Percentiles rank a stretch among this genome's conserved stretches.
Conservation (phyloP, 805 yeast genomes). For the Kuraishia piskuri region DNA sequence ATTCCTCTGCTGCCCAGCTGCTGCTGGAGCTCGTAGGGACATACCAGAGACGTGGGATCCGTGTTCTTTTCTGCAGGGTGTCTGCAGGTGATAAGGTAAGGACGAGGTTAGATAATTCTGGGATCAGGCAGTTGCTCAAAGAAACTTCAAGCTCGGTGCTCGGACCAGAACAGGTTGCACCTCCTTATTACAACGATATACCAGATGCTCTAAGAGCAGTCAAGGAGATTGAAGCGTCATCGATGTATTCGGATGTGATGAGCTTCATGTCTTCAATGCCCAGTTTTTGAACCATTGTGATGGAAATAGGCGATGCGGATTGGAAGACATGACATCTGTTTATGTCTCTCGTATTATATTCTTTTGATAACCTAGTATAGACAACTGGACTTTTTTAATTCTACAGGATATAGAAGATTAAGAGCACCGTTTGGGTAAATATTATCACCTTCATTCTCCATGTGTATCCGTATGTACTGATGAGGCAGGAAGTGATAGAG, state of each 20-base stretch:
- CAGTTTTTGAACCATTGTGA: neutral
- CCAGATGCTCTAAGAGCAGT: slow-evolving; percentile 47
- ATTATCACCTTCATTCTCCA: too few species aligned
- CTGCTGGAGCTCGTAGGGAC: slow-evolving; percentile 49
- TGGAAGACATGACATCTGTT: neutral
- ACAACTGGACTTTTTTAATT: neutral
- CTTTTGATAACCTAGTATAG: neutral
- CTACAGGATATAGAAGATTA: neutral
- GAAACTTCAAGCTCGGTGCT: slow-evolving; percentile 14
- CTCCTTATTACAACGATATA: slow-evolving; percentile 41
- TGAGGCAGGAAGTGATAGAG: too few species aligned
- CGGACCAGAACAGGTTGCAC: slow-evolving; percentile 22
- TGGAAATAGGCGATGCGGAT: neutral
- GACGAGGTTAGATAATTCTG: slow-evolving; percentile 43
- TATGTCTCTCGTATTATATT: neutral
- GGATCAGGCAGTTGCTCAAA: slow-evolving; percentile 34
- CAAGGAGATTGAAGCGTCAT: slow-evolving; percentile 23
- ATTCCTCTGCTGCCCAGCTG: slow-evolving; percentile 73
- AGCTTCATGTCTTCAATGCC: slow-evolving; percentile 1
- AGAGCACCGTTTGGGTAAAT: too few species aligned
- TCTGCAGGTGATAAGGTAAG: slow-evolving; percentile 39
- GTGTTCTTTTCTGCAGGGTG: slow-evolving; percentile 54
- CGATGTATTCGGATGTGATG: slow-evolving; percentile 8
- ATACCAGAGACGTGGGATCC: slow-evolving; percentile 46
- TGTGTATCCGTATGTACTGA: too few species aligned